Evolutionary conservation across 2,329 filamentous ascomycete species (phyloP).

Genomic region (Fusarium pilosicola): DNA sequence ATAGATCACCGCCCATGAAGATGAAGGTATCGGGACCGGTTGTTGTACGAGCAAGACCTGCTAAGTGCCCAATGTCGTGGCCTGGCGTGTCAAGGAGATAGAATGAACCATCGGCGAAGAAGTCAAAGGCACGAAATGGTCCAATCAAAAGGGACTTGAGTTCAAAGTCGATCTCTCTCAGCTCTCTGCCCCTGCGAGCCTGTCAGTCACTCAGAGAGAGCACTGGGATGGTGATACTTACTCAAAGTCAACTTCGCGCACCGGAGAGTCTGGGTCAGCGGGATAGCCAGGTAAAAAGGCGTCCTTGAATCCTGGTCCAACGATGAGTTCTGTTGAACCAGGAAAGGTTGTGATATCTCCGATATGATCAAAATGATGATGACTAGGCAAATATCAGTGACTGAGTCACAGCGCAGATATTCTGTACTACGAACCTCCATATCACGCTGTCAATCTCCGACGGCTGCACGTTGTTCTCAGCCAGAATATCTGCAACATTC

Average conservation of each 20-base stretch:
- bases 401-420: fast-evolving
- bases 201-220: no score
- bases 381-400: neutral
- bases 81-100: slow-evolving; percentile 28
- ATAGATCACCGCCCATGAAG: slow-evolving; percentile 17
- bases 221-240: no score
- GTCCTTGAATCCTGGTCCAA: slow-evolving; percentile 26
- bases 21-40: neutral
- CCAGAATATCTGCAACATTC: slow-evolving; percentile 22
- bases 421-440: slow-evolving; percentile 12
- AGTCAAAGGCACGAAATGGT: slow-evolving; percentile 19
- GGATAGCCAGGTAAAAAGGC: slow-evolving; percentile 30
- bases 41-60: slow-evolving; percentile 22
- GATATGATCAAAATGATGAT: slow-evolving; percentile 29
- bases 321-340: slow-evolving; percentile 10
- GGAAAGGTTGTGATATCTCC: slow-evolving; percentile 30
- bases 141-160: neutral
- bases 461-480: neutral
- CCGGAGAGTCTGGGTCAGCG: neutral
- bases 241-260: slow-evolving; percentile 22
- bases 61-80: slow-evolving; percentile 16
- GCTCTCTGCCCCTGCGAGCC: neutral
- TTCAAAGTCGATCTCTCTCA: slow-evolving; percentile 20
- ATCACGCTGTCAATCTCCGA: slow-evolving; percentile 16
- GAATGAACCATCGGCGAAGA: slow-evolving; percentile 28